Conservation (phyloP, 257 asterid species). For the Lycium barbarum region DNA sequence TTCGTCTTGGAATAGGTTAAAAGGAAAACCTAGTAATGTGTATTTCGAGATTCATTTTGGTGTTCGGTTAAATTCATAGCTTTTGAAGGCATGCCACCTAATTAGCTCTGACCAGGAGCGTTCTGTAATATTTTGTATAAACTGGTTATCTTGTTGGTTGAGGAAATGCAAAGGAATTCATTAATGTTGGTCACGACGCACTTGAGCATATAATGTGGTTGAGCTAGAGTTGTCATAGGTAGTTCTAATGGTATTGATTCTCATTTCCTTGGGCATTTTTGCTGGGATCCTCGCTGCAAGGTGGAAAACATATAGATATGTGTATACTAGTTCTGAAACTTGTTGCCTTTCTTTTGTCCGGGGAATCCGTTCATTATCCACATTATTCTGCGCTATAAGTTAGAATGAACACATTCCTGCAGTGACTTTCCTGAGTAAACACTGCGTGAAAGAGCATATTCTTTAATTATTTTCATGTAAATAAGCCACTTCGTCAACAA, state of each 20-base stretch:
- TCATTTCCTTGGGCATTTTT: too few relatives aligned
- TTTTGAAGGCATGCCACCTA: not conserved
- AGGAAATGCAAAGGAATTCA: not conserved
- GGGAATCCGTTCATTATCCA: too few relatives aligned
- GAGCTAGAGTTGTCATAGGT: not conserved
- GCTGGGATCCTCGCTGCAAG: too few relatives aligned
- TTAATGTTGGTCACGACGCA: not conserved
- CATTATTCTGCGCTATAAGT: too few relatives aligned
- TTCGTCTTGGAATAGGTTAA: constrained; percentile 9
- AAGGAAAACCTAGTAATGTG: constrained; percentile 1
- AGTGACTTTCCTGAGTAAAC: too few relatives aligned
- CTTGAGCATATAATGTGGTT: not conserved
- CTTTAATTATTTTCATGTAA: not conserved
- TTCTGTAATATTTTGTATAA: not conserved
- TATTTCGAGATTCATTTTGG: not conserved
- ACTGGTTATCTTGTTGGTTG: not conserved
- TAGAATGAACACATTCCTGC: too few relatives aligned
- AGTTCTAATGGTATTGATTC: not conserved
- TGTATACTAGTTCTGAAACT: too few relatives aligned
- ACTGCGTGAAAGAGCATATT: too few relatives aligned
- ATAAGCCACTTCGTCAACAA: not conserved
- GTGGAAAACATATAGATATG: too few relatives aligned
- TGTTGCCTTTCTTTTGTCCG: too few relatives aligned
- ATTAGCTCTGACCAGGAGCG: not conserved
- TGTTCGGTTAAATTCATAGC: not conserved